phyloP scores from a whole-genome alignment of 208 protist genomes.

The Leishmania lainsoni region DNA sequence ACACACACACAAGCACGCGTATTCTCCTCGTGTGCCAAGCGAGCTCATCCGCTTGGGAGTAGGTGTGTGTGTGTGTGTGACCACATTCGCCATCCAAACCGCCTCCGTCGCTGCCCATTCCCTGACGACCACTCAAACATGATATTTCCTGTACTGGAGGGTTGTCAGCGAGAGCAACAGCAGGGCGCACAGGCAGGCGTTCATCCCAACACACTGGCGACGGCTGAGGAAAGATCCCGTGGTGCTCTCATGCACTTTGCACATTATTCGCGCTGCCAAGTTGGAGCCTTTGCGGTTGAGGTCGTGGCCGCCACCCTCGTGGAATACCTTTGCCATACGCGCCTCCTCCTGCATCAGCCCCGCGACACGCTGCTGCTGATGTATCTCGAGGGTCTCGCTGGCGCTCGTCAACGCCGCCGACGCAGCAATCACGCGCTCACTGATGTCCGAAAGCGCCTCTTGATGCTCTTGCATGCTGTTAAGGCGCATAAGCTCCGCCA shows the following conservation, averaged over 20 bases:
- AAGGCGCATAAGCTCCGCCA: not conserved
- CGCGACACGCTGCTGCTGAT: not conserved
- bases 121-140: not conserved
- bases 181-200: slow-evolving; percentile 27
- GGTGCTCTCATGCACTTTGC: slow-evolving; percentile 29
- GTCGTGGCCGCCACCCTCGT: not conserved
- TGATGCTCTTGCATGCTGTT: not conserved
- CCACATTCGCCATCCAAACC: not conserved
- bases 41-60: not conserved
- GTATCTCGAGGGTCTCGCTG: not conserved
- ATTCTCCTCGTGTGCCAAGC: not conserved
- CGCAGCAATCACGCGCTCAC: slow-evolving; percentile 5
- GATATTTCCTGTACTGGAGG: slow-evolving; percentile 40
- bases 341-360: slow-evolving; percentile 13
- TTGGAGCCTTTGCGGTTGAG: not conserved
- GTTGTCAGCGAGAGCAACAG: slow-evolving; percentile 23
- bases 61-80: not conserved
- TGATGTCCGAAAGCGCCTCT: not conserved
- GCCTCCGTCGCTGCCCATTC: not conserved
- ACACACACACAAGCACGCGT: not conserved
- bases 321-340: slow-evolving; percentile 15
- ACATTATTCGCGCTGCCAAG: slow-evolving; percentile 1
- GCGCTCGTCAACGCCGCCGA: not conserved
- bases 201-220: slow-evolving; percentile 17
- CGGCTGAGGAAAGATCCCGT: slow-evolving; percentile 14